Evolutionary conservation across 2,329 filamentous ascomycete genomes (phyloP).

Genomic region (Xylariaceae sp.): DNA sequence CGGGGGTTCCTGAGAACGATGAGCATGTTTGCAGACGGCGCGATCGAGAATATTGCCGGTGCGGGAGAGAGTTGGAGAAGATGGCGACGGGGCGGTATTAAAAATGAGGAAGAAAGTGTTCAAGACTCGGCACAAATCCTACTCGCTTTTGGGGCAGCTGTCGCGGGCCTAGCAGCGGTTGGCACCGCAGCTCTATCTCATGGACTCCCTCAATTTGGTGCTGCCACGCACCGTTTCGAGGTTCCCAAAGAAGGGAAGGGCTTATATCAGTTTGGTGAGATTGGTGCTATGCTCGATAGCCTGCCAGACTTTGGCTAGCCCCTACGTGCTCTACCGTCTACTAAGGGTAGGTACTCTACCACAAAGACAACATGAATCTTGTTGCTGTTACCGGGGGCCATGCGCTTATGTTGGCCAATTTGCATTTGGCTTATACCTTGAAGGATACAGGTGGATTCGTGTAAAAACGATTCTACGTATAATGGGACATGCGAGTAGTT

Average conservation of each 20-base stretch:
- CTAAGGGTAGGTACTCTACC: no score
- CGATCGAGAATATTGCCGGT: constrained; percentile 33
- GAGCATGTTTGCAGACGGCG: constrained; percentile 32
- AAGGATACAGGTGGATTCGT: constrained; percentile 7
- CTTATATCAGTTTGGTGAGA: constrained; percentile 44
- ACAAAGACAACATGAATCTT: no score
- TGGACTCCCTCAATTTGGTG: constrained; percentile 43
- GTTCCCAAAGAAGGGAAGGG: constrained; percentile 27
- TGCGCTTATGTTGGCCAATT: no score
- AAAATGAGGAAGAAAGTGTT: constrained; percentile 24
- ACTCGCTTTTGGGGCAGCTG: constrained; percentile 37
- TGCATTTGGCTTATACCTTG: no score
- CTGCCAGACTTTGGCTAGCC: constrained; percentile 25
- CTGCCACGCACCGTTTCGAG: constrained; percentile 42
- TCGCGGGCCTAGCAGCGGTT: constrained; percentile 31
- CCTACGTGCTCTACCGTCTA: background rate
- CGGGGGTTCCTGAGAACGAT: constrained; percentile 19
- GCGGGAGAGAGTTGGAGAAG: constrained; percentile 35
- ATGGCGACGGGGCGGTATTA: constrained; percentile 35
- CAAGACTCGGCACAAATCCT: constrained; percentile 31
- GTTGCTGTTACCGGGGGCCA: no score
- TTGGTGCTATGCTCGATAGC: constrained; percentile 42
- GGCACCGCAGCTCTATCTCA: constrained; percentile 41
- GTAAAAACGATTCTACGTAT: background rate
- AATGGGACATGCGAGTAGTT: no score